Evolutionary conservation across 805 yeast genomes (phyloP), one percentile per base, ranked within the genome.

Genomic region (Wickerhamomyces bovis): DNA sequence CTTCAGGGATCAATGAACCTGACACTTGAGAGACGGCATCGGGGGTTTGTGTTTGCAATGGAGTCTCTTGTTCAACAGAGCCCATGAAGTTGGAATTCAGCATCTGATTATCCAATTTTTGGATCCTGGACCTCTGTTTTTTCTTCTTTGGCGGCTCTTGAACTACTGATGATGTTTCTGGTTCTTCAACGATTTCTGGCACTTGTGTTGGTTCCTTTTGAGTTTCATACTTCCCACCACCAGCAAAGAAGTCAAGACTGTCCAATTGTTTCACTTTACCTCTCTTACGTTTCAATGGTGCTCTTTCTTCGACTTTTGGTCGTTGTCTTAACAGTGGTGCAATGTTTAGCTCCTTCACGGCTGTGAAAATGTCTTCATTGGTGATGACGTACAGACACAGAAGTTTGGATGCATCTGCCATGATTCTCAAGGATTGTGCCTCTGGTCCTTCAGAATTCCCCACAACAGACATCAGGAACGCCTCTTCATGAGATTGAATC

Each of bases 211-310:
- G 38, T n/a, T 35, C 38, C 13, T 16, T 22, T 8, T 19, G 30
- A 18, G 36, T 12, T 22, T 45, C 49, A 11, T 10, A 11, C 15
- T 35, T 40, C 19, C 44, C 54, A 23, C 73, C 73, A 26, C 73
- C 75, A 4, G 68, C 73, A 55, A 70, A 69, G 51, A 63, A 68
- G 26, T 60, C 60, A 36, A 69, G 52, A 41, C 68, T 64, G 39
- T 68, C 67, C 28, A 70, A 51, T 1, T 70, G 63, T 47, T 65
- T 52, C 2, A 69, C 58, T 28, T 53, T 52, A n/a, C 50, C 46
- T 28, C 55, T 48, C 38, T 44, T 43, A 38, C 51, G 56, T 41
- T 48, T 47, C 6, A 30, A 18, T 9, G 39, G 25, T 19, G 25
- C 25, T n/a, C n/a, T 36, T 13, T 36, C 23, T 13, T 13, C 23